Base-by-base conservation (phyloP, 495 filamentous ascomycete species). In the Rhypophila decipiens region DNA sequence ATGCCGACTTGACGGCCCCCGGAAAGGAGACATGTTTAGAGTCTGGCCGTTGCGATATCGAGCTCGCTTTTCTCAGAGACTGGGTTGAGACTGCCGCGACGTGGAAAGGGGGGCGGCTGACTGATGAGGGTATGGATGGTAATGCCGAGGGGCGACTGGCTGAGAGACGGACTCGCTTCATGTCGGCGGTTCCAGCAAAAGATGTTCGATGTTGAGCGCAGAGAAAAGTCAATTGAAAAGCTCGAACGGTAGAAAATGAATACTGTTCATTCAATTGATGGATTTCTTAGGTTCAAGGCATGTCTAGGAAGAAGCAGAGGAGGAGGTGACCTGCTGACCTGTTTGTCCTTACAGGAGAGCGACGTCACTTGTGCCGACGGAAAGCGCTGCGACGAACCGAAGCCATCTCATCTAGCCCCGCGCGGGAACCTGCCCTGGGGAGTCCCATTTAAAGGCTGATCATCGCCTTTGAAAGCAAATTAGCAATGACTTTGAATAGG, bases 1-100 rank as follows among this genome's bases (percentile, higher is more conserved):
- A 97, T 47, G 87, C 86, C 67, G 86, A 93, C 65, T 94, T 87
- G 22, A 99, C 76, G 0, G 94, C 94, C n/a, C 93, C 93, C 0
- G 93, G 93, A 53, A 99, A 99, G 29, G 83, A 82, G 35, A 98
- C 88, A 53, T 70, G 68, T 27, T 83, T 80, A 22, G 85, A 80
- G 19, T 85, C 82, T 24, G 82, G 87, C 19, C 80, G 75, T 63
- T 93, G 87, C 19, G 72, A 74, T 47, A 76, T 56, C 35, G 65
- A 66, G 44, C 67, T 57, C 17, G 64, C 58, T 38, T 37, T 49
- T 29, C 68, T 62, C 5, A 39, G 47, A 8, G 9, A 12, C 7
- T 23, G 41, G 21, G 5, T 24, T 7, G 11, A 12, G 22, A 12
- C 29, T 24, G 41, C 10, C n/a, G 17, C 41, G 24, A n/a, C n/a